Base-by-base conservation (phyloP, 495 filamentous ascomycete genomes). In the Penicillium steckii region DNA sequence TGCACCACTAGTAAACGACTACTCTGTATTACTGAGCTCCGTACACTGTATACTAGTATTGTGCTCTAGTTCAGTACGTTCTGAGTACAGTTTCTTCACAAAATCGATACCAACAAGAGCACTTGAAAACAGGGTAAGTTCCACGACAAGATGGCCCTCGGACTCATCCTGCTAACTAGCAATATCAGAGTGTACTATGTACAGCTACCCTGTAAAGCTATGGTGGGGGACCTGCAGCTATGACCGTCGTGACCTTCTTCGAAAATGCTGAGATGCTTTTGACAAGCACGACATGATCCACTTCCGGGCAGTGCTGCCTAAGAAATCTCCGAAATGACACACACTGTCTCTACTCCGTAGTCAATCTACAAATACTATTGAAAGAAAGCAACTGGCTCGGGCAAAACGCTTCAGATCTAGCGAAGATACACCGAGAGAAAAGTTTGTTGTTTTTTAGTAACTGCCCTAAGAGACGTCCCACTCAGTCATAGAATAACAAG, bases 201-300 rank as follows among this genome's bases (percentile, higher is more conserved):
- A 21, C n/a, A n/a, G n/a, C n/a, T n/a, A n/a, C n/a, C n/a, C n/a
- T n/a, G n/a, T n/a, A n/a, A n/a, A n/a, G n/a, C n/a, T n/a, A n/a
- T n/a, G 18, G 38, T 17, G 38, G 38, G 38, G 38, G 38, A 22
- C 8, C 38, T 41, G 38, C 38, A 41, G 38, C 38, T 41, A 19
- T 23, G 21, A 21, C 38, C 38, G 38, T 19, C 23, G 38, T 3
- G 38, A 41, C 38, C 38, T 41, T 19, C 19, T 21, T 10, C 18
- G 18, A 41, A 21, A 19, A 23, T 17, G 23, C 38, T 41, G 23
- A 41, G 38, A 41, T 26, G 25, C 24, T 25, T 41, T 29, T 44
- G 26, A 43, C 25, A 48, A 48, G 46, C 46, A 48, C 46, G 46
- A 24, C 25, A 50, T 50, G 38, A 42, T 41, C 48, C 48, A 50